Base-by-base conservation (phyloP, 352 stramenopile genomes). In the Phytopythium vexans region DNA sequence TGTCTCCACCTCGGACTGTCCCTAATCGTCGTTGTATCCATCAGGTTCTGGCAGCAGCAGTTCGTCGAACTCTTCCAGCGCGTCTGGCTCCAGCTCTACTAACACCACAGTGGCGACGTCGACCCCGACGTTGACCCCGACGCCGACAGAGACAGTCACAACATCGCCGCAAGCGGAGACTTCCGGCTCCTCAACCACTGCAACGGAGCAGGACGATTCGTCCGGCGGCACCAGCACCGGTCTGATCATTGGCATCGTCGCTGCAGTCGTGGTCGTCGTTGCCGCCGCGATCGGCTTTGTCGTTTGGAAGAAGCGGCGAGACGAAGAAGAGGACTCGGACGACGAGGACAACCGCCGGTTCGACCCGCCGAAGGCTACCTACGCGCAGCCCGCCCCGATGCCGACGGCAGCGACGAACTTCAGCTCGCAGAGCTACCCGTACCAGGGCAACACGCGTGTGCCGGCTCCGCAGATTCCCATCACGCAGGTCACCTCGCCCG, bases 301-400 rank as follows among this genome's bases (percentile, higher is more conserved):
- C 27, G 54, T 86, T 33, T 88, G 70, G 70, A 85, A 79, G 52
- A 69, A 72, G 50, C 66, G 69, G 9, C 63, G 71, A 34, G 76
- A 83, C 37, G 77, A 86, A 21, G 68, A 78, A 42, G 77, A 86
- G 8, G 74, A 88, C 55, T 86, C 72, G 56, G 76, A 87, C 48
- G 69, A 85, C 43, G 79, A 88, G 8, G 65, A 70, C 14, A 36
- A 58, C 31, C 58, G 62, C 10, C 49, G 38, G 3, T 7, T 74
- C 58, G 48, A 70, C 68, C 33, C 53, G 27, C 55, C 39, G 41
- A 62, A 39, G n/a, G 42, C 49, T 16, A 31, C 39, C 15, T 54
- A 40, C 12, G 35, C 27, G 8, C 49, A 16, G 7, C 39, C 41
- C 14, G 44, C 39, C 6, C 46, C 55, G n/a, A 57, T 36, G 35